Percentiles rank a stretch among this genome's conserved stretches.
phyloP scores from a whole-genome alignment of 2,329 filamentous ascomycete genomes.

The Fusarium caatingaense region DNA sequence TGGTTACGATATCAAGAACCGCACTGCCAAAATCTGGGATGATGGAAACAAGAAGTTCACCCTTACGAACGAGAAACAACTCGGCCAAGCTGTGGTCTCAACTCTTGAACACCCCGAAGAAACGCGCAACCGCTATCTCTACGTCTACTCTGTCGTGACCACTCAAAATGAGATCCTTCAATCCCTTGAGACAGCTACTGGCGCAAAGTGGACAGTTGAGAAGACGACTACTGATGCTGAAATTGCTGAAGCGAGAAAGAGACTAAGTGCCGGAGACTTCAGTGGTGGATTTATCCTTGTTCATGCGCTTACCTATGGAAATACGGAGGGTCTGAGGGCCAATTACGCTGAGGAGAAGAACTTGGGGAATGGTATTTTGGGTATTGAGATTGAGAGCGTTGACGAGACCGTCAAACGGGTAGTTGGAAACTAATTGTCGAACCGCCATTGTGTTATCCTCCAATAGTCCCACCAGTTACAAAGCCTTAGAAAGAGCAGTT shows the following conservation, averaged over 20 bases:
- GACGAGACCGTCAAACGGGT: not conserved
- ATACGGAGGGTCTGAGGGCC: not conserved
- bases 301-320: not conserved
- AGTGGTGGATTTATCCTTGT: not conserved
- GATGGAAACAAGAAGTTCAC: conserved; percentile 5
- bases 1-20: not conserved
- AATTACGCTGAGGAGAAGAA: not conserved
- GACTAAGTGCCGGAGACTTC: not conserved
- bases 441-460: rapidly evolving
- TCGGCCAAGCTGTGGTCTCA: not conserved
- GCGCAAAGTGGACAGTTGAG: not conserved
- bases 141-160: not conserved
- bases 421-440: not conserved
- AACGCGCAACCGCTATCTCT: not conserved
- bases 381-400: not conserved
- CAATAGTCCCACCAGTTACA: too few relatives aligned
- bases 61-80: not conserved
- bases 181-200: not conserved
- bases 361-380: not conserved
- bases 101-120: not conserved
- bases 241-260: not conserved
- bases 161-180: not conserved
- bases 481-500: too few relatives aligned
- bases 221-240: not conserved
- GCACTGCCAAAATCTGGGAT: not conserved